A percentile compares a stretch with the other conserved stretches of the same genome.
Conservation (phyloP, 192 early-diverging fungal species). For the Oehlia diaphana region DNA sequence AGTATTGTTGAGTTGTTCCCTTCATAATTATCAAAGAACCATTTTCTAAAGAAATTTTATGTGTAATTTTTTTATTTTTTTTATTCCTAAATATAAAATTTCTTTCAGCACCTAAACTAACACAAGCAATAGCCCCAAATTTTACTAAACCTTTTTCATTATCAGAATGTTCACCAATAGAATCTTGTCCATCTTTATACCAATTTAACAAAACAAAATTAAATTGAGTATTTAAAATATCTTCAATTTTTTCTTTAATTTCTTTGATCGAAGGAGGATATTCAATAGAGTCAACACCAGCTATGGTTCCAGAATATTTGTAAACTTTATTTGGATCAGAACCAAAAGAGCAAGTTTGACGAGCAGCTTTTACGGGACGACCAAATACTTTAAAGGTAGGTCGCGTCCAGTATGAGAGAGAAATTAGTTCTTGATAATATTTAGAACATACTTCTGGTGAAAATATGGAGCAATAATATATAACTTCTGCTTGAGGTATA, state of each 20-base stretch:
- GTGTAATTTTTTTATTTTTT: neutral
- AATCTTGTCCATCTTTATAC: slow-evolving; percentile 27
- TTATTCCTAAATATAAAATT: slow-evolving; percentile 27
- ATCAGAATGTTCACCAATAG: slow-evolving; percentile 26
- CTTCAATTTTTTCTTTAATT: slow-evolving; percentile 24
- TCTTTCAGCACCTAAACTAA: slow-evolving; percentile 22
- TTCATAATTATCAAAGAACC: slow-evolving; percentile 27
- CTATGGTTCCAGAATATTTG: slow-evolving; percentile 17
- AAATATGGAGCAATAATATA: slow-evolving; percentile 13
- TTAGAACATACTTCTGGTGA: neutral
- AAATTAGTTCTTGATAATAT: slow-evolving; percentile 1
- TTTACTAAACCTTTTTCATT: slow-evolving; percentile 9
- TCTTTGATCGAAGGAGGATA: slow-evolving; percentile 6
- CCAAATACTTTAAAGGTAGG: slow-evolving; percentile 28
- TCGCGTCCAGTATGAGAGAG: slow-evolving; percentile 22
- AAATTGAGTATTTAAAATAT: slow-evolving; percentile 6
- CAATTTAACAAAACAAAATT: slow-evolving; percentile 31
- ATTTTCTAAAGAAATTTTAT: slow-evolving; percentile 2
- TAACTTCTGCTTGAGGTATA: slow-evolving; percentile 13
- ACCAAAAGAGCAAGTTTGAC: slow-evolving; percentile 20
- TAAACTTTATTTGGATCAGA: slow-evolving; percentile 20
- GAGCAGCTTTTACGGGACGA: slow-evolving; percentile 1
- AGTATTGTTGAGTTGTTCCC: slow-evolving; percentile 21
- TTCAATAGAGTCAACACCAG: neutral
- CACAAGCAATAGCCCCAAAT: slow-evolving; percentile 12